Evolutionary conservation across 768 basidiomycete genomes (phyloP).

Genomic region (Fistulinella prunicolor): DNA sequence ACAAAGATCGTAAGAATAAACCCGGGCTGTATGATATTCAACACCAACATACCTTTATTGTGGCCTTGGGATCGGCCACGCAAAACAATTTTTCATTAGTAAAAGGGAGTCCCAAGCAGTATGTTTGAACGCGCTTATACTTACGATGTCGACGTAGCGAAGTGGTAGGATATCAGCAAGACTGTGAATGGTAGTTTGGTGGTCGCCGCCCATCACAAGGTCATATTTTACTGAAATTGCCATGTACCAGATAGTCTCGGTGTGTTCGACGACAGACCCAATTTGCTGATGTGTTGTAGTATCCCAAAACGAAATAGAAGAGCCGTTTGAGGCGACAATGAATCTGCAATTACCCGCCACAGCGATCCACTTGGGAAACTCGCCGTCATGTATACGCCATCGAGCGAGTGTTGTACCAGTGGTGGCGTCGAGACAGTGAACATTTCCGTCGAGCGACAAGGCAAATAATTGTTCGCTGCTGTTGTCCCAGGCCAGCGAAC

Average conservation of each 20-base stretch:
- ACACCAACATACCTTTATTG: too few species aligned
- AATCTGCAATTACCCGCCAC: not conserved
- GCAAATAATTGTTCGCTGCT: not conserved
- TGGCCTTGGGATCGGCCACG: not conserved
- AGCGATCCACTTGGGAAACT: not conserved
- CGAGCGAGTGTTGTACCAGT: not conserved
- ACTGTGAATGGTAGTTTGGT: not conserved
- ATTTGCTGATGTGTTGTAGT: not conserved
- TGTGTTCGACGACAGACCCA: not conserved
- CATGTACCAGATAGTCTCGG: not conserved
- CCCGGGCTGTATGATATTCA: too few species aligned
- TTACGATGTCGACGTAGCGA: not conserved
- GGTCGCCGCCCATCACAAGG: not conserved
- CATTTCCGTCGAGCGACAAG: not conserved
- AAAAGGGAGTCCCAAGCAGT: too few species aligned
- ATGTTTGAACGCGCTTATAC: not conserved
- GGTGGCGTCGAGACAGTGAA: not conserved
- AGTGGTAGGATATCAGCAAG: not conserved
- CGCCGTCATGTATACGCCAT: not conserved
- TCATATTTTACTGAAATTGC: not conserved
- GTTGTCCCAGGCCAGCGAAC: not conserved
- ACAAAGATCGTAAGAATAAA: not conserved
- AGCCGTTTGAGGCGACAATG: not conserved
- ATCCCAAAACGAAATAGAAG: not conserved
- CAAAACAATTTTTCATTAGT: not conserved